Evolutionary conservation across 441 rosid genomes (phyloP).

Genomic region (Adansonia madagascariensis): DNA sequence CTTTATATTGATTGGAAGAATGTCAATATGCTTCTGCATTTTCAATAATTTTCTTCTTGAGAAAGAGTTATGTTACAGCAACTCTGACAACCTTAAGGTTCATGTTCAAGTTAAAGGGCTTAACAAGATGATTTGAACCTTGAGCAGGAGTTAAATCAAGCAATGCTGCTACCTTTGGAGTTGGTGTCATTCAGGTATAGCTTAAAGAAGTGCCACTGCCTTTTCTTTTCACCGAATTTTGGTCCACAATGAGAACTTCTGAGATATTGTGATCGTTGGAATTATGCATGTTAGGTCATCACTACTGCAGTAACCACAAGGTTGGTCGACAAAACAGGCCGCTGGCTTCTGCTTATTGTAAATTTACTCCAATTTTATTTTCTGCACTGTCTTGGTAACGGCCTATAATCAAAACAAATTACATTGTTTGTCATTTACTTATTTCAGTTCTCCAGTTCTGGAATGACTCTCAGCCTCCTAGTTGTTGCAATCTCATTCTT

Average conservation of each 20-base stretch:
- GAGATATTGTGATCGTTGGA: not conserved
- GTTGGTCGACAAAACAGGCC: conserved; percentile 86
- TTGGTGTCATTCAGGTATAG: conserved; percentile 85
- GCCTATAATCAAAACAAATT: not conserved
- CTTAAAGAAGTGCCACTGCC: conserved; percentile 14
- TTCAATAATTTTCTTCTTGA: not conserved
- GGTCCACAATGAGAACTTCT: not conserved
- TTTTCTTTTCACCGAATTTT: not conserved
- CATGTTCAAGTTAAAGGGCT: conserved; percentile 1
- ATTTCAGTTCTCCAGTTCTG: conserved; percentile 67
- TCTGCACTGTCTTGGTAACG: not conserved
- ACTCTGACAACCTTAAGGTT: conserved; percentile 1
- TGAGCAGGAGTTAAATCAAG: conserved; percentile 75
- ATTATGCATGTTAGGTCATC: conserved; percentile 54
- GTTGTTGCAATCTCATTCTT: conserved; percentile 70
- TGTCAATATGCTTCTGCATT: not conserved
- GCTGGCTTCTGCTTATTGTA: conserved; percentile 81
- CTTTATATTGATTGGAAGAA: not conserved
- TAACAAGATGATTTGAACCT: conserved; percentile 29
- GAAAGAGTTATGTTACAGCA: not conserved
- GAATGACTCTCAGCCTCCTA: conserved; percentile 74
- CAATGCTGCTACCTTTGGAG: conserved; percentile 74
- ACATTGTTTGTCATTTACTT: conserved; percentile 9
- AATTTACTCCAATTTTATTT: conserved; percentile 37
- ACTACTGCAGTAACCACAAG: conserved; percentile 80